Conservation (phyloP, 805 yeast genomes). For the Candida corydali region DNA sequence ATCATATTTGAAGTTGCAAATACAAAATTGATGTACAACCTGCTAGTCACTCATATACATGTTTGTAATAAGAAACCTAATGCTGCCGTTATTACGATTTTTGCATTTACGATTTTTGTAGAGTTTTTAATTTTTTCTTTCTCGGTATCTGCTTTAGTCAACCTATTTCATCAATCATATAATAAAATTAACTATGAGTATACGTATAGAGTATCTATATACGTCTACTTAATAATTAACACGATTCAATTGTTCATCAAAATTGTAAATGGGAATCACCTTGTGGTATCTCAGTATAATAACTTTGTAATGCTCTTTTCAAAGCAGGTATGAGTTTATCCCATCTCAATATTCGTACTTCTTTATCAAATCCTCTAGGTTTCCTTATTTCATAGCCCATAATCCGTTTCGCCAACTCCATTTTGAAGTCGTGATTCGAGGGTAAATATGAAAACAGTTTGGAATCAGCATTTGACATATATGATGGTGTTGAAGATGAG, state of each 20-base stretch:
- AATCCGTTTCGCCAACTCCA: conserved; percentile 59
- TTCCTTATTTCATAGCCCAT: conserved; percentile 60
- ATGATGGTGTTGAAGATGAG: conserved; percentile 6
- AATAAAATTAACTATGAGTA: too few relatives aligned
- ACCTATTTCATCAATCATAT: too few relatives aligned
- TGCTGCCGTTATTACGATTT: too few relatives aligned
- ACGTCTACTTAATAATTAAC: neutral
- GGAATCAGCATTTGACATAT: neutral
- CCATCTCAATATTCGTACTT: conserved; percentile 61
- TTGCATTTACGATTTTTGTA: too few relatives aligned
- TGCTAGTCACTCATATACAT: too few relatives aligned
- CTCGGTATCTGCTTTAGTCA: too few relatives aligned
- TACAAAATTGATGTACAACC: too few relatives aligned
- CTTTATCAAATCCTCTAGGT: conserved; percentile 68
- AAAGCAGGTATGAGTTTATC: conserved; percentile 56
- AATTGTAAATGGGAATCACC: conserved; percentile 12
- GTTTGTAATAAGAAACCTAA: too few relatives aligned
- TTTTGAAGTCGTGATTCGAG: conserved; percentile 35
- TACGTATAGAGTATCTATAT: neutral
- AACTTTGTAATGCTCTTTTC: conserved; percentile 60
- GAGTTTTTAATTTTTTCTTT: too few relatives aligned
- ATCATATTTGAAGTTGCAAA: too few relatives aligned
- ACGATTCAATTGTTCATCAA: neutral
- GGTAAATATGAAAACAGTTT: conserved; percentile 6
- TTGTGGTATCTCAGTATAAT: conserved; percentile 54